Percentiles rank a stretch among this genome's conserved stretches.
Conservation (phyloP, 2,329 filamentous ascomycete genomes). For the Decorospora gaudefroyi region DNA sequence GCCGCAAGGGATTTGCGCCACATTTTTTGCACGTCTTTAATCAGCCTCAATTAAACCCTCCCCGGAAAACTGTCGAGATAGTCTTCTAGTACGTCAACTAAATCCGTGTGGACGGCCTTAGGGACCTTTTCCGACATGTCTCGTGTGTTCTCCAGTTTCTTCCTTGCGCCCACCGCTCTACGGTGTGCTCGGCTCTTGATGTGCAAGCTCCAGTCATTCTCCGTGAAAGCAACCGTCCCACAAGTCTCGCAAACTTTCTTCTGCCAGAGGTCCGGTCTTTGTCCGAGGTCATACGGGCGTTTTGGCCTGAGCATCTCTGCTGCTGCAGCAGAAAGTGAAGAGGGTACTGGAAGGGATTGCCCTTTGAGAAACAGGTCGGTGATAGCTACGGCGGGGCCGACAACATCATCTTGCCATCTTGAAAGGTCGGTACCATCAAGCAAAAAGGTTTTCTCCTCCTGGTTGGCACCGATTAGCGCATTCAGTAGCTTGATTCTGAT, state of each 20-base stretch:
- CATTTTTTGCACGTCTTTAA: no score
- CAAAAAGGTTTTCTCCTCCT: constrained; percentile 68
- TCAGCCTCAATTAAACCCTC: constrained; percentile 1
- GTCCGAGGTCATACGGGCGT: constrained; percentile 53
- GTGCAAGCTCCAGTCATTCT: constrained; percentile 63
- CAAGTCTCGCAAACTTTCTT: constrained; percentile 73
- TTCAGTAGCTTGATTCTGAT: constrained; percentile 81
- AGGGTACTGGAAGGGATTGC: constrained; percentile 58
- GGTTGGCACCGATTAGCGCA: constrained; percentile 62
- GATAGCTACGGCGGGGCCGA: constrained; percentile 65
- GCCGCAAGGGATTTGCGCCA: no score
- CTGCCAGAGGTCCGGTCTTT: constrained; percentile 53
- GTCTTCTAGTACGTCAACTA: constrained; percentile 32
- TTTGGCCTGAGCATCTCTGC: constrained; percentile 62
- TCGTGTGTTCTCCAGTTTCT: constrained; percentile 31
- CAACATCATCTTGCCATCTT: constrained; percentile 66
- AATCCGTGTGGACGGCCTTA: constrained; percentile 16
- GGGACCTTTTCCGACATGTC: not conserved
- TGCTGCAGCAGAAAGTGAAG: constrained; percentile 60
- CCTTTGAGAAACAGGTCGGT: constrained; percentile 64
- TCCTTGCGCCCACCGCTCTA: constrained; percentile 38
- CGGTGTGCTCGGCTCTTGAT: constrained; percentile 60
- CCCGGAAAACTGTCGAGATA: constrained; percentile 19
- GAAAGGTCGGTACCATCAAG: constrained; percentile 75
- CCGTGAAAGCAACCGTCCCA: constrained; percentile 58